phyloP scores from a whole-genome alignment of 169 alveolate genomes.

The Plasmodium sp. region DNA sequence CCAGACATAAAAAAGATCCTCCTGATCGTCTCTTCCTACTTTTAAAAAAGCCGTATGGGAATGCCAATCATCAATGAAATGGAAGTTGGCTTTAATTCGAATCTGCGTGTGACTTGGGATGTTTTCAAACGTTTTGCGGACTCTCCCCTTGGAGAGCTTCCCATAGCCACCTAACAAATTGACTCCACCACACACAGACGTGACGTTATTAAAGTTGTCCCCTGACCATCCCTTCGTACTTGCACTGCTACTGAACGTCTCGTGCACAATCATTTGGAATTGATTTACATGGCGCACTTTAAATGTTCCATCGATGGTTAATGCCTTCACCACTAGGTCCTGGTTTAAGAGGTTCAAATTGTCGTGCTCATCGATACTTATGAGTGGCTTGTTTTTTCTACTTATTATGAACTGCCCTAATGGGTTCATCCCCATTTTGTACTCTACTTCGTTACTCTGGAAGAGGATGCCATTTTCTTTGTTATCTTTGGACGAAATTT shows the following conservation, averaged over 20 bases:
- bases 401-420: conserved; percentile 42
- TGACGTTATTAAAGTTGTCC: conserved; percentile 70
- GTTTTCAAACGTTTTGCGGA: conserved; percentile 81
- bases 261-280: conserved; percentile 83
- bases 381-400: conserved; percentile 57
- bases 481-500: conserved; percentile 46
- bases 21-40: conserved; percentile 73
- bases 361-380: conserved; percentile 65
- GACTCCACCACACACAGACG: conserved; percentile 83
- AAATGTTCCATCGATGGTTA: conserved; percentile 78
- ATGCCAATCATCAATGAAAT: conserved; percentile 85
- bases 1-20: conserved; percentile 82
- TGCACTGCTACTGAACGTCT: conserved; percentile 60
- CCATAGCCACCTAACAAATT: conserved; percentile 84
- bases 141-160: conserved; percentile 76
- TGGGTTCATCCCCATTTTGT: conserved; percentile 38
- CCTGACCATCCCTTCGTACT: conserved; percentile 85
- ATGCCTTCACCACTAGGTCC: conserved; percentile 33
- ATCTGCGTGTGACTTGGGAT: conserved; percentile 83
- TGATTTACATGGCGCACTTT: conserved; percentile 78
- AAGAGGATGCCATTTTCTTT: conserved; percentile 45
- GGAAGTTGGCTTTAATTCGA: conserved; percentile 80
- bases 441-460: conserved; percentile 20
- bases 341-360: conserved; percentile 33
- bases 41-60: conserved; percentile 83